These are phyloP conservation scores for Hexamita inflata DNA, from an alignment of 208 protist species.

Conservation along the genomic window DNA sequence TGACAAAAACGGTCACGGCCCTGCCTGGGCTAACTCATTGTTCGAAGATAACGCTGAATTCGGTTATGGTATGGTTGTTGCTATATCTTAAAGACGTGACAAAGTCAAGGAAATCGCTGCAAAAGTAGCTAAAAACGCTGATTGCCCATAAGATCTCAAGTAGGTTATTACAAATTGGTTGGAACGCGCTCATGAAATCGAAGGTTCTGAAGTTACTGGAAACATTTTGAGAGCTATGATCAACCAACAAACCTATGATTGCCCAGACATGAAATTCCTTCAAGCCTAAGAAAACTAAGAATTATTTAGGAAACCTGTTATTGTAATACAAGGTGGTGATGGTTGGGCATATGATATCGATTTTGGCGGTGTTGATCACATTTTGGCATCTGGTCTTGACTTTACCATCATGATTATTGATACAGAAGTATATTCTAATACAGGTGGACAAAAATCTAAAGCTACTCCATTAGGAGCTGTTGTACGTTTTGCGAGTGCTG, in stretches of 20 bases:
- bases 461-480: constrained; percentile 39
- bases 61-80: constrained; percentile 35
- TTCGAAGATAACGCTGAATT: constrained; percentile 50
- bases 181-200: neutral
- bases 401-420: constrained; percentile 47
- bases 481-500: constrained; percentile 42
- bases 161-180: constrained; percentile 20
- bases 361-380: constrained; percentile 50
- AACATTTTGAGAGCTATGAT: neutral
- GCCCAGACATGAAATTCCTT: neutral
- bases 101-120: neutral
- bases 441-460: constrained; percentile 52
- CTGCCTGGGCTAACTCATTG: constrained; percentile 42
- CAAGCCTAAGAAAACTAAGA: constrained; percentile 16
- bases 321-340: constrained; percentile 38
- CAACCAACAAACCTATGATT: neutral
- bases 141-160: neutral
- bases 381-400: constrained; percentile 37
- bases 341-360: constrained; percentile 56
- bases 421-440: constrained; percentile 55
- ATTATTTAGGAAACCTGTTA: constrained; percentile 30
- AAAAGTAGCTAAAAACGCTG: neutral
- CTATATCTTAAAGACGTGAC: constrained; percentile 24
- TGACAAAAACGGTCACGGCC: constrained; percentile 39
- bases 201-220: neutral